Conservation (phyloP, 2,329 filamentous ascomycete genomes). For the Xylaria sp. region DNA sequence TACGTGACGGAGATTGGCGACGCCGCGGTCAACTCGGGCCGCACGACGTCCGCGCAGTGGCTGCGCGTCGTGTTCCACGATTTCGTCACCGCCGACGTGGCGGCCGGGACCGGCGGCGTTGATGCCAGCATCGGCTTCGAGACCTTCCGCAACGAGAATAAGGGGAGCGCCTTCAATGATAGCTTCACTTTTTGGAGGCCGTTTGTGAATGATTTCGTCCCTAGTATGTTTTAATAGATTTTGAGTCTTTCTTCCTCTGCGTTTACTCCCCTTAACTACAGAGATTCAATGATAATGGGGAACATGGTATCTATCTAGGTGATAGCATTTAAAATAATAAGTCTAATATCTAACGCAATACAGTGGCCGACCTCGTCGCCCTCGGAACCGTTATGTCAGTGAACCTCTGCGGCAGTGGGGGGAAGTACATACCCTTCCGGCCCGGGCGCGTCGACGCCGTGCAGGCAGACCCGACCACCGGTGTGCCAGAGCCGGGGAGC, state of each 20-base stretch:
- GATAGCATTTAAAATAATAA: slow-evolving; percentile 15
- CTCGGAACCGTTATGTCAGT: slow-evolving; percentile 49
- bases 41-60: slow-evolving; percentile 47
- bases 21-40: slow-evolving; percentile 41
- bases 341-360: background rate
- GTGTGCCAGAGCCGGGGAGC: slow-evolving; percentile 46
- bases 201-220: slow-evolving; percentile 47
- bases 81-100: slow-evolving; percentile 45
- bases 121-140: slow-evolving; percentile 49
- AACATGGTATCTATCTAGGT: background rate
- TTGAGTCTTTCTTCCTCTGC: background rate
- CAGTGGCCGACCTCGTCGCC: slow-evolving; percentile 49
- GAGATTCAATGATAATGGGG: no score
- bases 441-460: slow-evolving; percentile 46
- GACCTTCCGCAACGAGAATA: slow-evolving; percentile 46
- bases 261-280: background rate
- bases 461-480: slow-evolving; percentile 44
- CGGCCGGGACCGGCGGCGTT: slow-evolving; percentile 46
- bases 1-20: slow-evolving; percentile 44
- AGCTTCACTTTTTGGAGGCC: slow-evolving; percentile 47
- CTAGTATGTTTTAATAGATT: slow-evolving; percentile 40
- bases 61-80: slow-evolving; percentile 48
- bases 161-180: slow-evolving; percentile 47
- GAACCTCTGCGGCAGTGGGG: slow-evolving; percentile 41
- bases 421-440: slow-evolving; percentile 45